Conservation (phyloP, 768 basidiomycete genomes). For the Termitomyces sp. region DNA sequence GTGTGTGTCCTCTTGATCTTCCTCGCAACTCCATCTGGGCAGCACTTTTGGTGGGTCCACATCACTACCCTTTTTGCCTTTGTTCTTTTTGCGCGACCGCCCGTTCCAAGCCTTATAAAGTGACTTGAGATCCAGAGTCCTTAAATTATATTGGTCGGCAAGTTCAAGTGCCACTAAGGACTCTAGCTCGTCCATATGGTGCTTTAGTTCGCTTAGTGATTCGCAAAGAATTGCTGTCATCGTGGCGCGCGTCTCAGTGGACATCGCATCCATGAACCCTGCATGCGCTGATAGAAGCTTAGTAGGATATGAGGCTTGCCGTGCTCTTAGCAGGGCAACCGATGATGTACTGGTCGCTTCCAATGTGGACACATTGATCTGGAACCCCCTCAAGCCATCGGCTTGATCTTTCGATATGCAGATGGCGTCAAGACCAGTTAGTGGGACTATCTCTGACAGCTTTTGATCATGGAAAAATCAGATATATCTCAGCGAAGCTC, state of each 20-base stretch:
- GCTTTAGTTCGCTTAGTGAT: conserved; percentile 25
- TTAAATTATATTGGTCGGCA: conserved; percentile 22
- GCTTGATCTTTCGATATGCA: conserved; percentile 36
- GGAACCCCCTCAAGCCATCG: conserved; percentile 25
- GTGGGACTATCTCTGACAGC: conserved; percentile 34
- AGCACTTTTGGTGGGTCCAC: background rate
- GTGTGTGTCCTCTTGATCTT: background rate
- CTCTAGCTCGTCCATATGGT: conserved; percentile 34
- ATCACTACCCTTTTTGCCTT: background rate
- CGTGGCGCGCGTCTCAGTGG: conserved; percentile 28
- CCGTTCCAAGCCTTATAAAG: conserved; percentile 9
- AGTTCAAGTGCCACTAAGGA: conserved; percentile 27
- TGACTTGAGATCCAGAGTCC: conserved; percentile 16
- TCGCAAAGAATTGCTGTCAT: conserved; percentile 26
- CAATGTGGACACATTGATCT: conserved; percentile 20
- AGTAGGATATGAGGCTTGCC: conserved; percentile 34
- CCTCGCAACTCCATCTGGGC: conserved; percentile 1
- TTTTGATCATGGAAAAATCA: conserved; percentile 14
- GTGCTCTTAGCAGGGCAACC: conserved; percentile 26
- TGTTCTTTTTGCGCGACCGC: background rate
- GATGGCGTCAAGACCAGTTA: conserved; percentile 37
- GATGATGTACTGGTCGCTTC: conserved; percentile 13
- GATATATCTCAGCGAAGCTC: conserved; percentile 5
- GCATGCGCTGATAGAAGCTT: conserved; percentile 22
- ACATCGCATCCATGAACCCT: conserved; percentile 30